Evolutionary conservation across 345 rosid genomes (phyloP).

Genomic region (Mangifera indica): DNA sequence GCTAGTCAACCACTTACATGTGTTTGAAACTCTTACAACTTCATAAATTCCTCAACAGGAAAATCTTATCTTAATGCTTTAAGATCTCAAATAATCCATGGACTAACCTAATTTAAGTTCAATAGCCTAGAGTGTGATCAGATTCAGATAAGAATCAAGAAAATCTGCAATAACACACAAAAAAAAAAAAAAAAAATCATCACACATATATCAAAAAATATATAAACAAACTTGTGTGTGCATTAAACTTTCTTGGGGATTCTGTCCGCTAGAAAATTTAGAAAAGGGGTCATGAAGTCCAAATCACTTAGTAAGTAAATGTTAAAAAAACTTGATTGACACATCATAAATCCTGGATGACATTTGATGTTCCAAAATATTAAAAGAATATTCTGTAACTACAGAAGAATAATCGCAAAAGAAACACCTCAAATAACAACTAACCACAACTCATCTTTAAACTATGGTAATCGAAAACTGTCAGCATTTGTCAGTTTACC

Average conservation of each 20-base stretch:
- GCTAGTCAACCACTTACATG: not conserved
- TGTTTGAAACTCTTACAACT: too few relatives aligned
- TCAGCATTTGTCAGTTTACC: conserved; percentile 66
- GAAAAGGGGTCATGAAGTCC: not conserved
- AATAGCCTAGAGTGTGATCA: not conserved
- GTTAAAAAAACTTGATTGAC: not conserved
- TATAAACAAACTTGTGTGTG: too few relatives aligned
- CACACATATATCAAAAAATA: too few relatives aligned
- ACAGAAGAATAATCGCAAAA: not conserved
- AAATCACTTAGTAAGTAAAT: not conserved
- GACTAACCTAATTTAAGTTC: not conserved
- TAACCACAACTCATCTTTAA: conserved; percentile 6
- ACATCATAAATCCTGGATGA: not conserved
- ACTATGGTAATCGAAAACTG: conserved; percentile 53
- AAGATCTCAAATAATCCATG: not conserved
- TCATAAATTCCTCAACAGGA: not conserved
- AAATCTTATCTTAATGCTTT: not conserved
- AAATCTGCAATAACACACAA: too few relatives aligned
- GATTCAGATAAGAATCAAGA: not conserved
- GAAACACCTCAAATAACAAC: not conserved
- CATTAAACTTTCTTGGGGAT: not conserved
- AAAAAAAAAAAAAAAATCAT: too few relatives aligned
- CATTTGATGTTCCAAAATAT: not conserved
- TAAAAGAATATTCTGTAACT: not conserved
- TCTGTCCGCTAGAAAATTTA: not conserved